Base-by-base conservation (phyloP, 106 monocot genomes). In the Gastrodia elata region DNA sequence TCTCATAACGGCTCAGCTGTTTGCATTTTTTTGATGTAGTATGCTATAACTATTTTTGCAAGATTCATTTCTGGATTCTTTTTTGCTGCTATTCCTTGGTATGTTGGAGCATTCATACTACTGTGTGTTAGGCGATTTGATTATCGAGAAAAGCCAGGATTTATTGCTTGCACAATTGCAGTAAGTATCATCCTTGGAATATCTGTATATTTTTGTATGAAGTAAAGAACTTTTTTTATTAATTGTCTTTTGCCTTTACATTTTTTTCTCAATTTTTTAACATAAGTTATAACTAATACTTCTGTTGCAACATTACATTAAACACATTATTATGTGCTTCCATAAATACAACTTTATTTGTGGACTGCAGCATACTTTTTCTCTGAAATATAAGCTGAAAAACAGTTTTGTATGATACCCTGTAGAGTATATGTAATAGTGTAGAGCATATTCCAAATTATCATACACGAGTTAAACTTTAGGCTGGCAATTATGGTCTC, bases 41-140 rank as follows among this genome's bases (percentile, higher is more conserved):
- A 16, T 32, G 3, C 1, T 27, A 8, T 20, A 28, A 25, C 13
- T 71, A 32, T 24, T 26, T 13, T 71, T 82, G 71, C 14, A 65
- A 94, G 93, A 83, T 94, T 94, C 61, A 81, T 90, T 32, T 33
- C 80, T 79, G 93, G 93, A 11, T 94, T 94, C 90, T 87, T 94
- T 72, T 57, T 87, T 48, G 93, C 90, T 78, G 87, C 90, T 32
- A 77, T 94, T 82, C 93, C 93, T 26, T 94, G 93, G 93, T 94
- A 94, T 70, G 79, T 85, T 70, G 93, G 87, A 78, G 90, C 93
- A 10, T 85, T 90, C 44, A 46, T 94, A 64, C 77, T 90, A 32
- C 77, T 90, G 13, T 94, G 74, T 71, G 80, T 77, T 69, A 77
- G 78, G 74, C 78, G 81, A 80, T 68, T 87, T 33, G 90, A 90